These are phyloP conservation scores for Phytophthora citricola DNA, from an alignment of 352 stramenopile genomes.

Conservation along the genomic window DNA sequence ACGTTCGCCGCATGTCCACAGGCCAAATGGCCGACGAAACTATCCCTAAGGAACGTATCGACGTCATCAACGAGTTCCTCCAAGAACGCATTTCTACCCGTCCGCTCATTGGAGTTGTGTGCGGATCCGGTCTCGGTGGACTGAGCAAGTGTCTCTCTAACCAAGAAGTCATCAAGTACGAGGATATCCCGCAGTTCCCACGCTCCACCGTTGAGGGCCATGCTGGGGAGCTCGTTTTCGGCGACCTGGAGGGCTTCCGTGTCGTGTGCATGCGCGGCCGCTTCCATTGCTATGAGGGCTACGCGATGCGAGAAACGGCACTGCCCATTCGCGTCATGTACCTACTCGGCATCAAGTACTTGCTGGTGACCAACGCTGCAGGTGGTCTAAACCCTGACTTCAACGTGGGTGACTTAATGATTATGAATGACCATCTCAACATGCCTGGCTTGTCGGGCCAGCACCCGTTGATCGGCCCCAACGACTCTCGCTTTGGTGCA, in stretches of 20 bases:
- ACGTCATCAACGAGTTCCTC: slow-evolving; percentile 82
- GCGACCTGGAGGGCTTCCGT: slow-evolving; percentile 77
- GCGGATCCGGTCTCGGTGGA: slow-evolving; percentile 93
- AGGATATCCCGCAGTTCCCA: slow-evolving; percentile 95
- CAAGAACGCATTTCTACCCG: slow-evolving; percentile 50
- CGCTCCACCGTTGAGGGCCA: slow-evolving; percentile 94
- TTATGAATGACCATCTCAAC: slow-evolving; percentile 97
- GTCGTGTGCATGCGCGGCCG: slow-evolving; percentile 95
- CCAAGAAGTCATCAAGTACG: slow-evolving; percentile 92
- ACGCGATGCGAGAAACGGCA: slow-evolving; percentile 94
- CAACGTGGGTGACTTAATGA: slow-evolving; percentile 97
- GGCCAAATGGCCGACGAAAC: slow-evolving; percentile 71
- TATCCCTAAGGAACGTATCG: slow-evolving; percentile 75
- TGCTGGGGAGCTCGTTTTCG: slow-evolving; percentile 96
- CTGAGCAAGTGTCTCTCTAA: slow-evolving; percentile 92
- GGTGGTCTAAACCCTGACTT: slow-evolving; percentile 94
- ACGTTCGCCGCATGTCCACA: slow-evolving; percentile 56
- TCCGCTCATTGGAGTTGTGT: slow-evolving; percentile 91
- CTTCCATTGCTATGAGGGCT: slow-evolving; percentile 98
- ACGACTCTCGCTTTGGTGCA: slow-evolving; percentile 94
- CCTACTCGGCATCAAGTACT: slow-evolving; percentile 94
- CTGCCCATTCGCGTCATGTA: slow-evolving; percentile 97
- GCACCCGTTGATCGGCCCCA: slow-evolving; percentile 95
- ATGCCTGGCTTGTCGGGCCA: slow-evolving; percentile 93
- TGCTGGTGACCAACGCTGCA: slow-evolving; percentile 97